phyloP scores from a whole-genome alignment of 139 green algal genomes.

The Diplosphaera chodatii region DNA sequence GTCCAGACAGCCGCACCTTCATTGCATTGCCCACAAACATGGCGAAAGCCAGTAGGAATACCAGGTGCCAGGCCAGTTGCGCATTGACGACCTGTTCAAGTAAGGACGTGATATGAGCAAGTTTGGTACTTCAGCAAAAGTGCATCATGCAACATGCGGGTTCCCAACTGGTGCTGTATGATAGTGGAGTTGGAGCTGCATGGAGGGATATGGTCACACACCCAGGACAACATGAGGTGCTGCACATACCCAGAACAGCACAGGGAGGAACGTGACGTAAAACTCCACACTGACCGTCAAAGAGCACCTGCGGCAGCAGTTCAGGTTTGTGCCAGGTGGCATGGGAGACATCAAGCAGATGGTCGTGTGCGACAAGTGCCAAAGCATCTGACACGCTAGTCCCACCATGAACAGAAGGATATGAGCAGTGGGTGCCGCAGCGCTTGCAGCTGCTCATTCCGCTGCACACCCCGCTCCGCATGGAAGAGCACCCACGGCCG shows the following conservation, averaged over 20 bases:
- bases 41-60: conserved; percentile 2
- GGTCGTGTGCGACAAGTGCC: too few relatives aligned
- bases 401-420: background rate
- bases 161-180: too few relatives aligned
- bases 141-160: too few relatives aligned
- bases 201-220: too few relatives aligned
- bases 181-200: too few relatives aligned
- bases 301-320: conserved; percentile 37
- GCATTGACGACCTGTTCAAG: conserved; percentile 18
- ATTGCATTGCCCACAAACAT: conserved; percentile 1
- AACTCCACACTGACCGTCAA: conserved; percentile 25
- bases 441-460: background rate
- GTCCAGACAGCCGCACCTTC: background rate
- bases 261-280: background rate
- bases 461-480: background rate
- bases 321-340: too few relatives aligned
- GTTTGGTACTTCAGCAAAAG: too few relatives aligned
- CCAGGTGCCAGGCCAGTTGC: conserved; percentile 8
- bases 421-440: background rate
- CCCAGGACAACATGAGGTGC: too few relatives aligned
- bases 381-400: conserved; percentile 8
- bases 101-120: too few relatives aligned
- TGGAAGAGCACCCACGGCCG: background rate
- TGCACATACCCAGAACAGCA: conserved; percentile 30
- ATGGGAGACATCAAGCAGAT: too few relatives aligned